Evolutionary conservation across 352 stramenopile species (phyloP).

Genomic region (Thraustochytrium sp.): DNA sequence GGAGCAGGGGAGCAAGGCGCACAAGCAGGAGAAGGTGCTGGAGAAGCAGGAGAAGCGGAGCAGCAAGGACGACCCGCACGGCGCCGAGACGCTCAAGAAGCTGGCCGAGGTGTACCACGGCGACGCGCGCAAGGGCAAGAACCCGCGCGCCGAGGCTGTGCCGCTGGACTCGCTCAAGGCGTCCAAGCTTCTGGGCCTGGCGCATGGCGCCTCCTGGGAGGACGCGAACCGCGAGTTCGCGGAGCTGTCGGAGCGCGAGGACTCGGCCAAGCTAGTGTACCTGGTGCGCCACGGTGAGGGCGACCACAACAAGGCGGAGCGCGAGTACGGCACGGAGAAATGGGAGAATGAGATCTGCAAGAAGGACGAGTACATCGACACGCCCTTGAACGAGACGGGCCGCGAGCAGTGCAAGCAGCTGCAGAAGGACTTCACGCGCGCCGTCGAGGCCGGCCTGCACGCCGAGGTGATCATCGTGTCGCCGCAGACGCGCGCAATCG

Average conservation of each 20-base stretch:
- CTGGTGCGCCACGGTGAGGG: constrained; percentile 37
- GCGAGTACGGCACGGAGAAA: constrained; percentile 12
- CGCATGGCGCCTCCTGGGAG: neutral
- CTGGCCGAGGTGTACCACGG: neutral
- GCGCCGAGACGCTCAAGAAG: neutral
- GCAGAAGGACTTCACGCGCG: neutral
- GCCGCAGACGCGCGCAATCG: constrained; percentile 17
- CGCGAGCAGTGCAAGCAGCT: neutral
- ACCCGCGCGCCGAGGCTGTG: neutral
- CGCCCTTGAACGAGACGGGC: constrained; percentile 10
- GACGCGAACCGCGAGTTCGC: neutral
- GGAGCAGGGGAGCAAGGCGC: neutral
- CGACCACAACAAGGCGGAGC: constrained; percentile 26
- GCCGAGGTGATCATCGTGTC: constrained; percentile 23
- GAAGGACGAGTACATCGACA: constrained; percentile 6
- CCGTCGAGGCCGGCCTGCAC: neutral
- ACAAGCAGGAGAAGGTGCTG: too few species aligned
- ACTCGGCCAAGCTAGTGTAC: constrained; percentile 16
- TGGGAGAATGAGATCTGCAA: constrained; percentile 20
- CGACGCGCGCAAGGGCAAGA: neutral
- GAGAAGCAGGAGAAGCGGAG: neutral
- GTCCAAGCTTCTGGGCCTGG: constrained; percentile 4
- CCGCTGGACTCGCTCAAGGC: too few species aligned
- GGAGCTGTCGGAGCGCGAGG: neutral
- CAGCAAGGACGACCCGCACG: neutral